A percentile compares a stretch with the other conserved stretches of the same genome.
Conservation (phyloP, 2,329 filamentous ascomycete genomes). For the Alternaria brassicicola region DNA sequence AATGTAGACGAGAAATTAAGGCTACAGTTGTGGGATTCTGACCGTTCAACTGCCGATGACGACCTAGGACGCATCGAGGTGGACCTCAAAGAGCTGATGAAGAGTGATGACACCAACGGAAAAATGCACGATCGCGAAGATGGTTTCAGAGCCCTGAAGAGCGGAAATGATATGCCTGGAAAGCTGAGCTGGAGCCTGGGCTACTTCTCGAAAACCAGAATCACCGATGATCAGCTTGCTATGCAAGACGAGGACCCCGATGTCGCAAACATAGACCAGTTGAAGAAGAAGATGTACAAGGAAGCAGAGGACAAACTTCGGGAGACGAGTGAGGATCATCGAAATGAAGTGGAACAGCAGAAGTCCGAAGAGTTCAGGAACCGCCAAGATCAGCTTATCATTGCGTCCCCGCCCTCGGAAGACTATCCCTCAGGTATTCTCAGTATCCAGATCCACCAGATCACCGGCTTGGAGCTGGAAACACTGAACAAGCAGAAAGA, state of each 20-base stretch:
- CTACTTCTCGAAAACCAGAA: slow-evolving; percentile 70
- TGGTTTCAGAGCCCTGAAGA: slow-evolving; percentile 68
- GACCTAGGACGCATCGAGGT: slow-evolving; percentile 76
- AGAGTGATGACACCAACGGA: slow-evolving; percentile 63
- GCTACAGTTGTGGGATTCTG: slow-evolving; percentile 77
- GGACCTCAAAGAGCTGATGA: slow-evolving; percentile 69
- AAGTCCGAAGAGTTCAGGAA: slow-evolving; percentile 68
- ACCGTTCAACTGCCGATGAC: slow-evolving; percentile 73
- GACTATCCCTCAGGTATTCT: slow-evolving; percentile 70
- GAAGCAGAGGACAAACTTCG: slow-evolving; percentile 67
- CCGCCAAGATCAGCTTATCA: slow-evolving; percentile 66
- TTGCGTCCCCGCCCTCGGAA: slow-evolving; percentile 68
- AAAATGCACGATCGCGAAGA: slow-evolving; percentile 68
- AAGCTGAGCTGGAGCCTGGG: slow-evolving; percentile 72
- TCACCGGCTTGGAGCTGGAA: slow-evolving; percentile 70
- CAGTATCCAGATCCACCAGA: slow-evolving; percentile 74
- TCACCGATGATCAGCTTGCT: slow-evolving; percentile 66
- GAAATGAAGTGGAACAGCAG: slow-evolving; percentile 70
- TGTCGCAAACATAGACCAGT: slow-evolving; percentile 63
- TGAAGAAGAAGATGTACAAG: slow-evolving; percentile 63
- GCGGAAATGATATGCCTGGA: slow-evolving; percentile 71
- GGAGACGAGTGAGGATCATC: slow-evolving; percentile 66
- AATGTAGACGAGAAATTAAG: slow-evolving; percentile 73
- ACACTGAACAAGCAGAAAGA: slow-evolving; percentile 61
- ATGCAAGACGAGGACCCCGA: slow-evolving; percentile 65